Evolutionary conservation across 345 rosid species (phyloP), one percentile per base, ranked within the genome.

Genomic region (Euphorbia tirucalli): DNA sequence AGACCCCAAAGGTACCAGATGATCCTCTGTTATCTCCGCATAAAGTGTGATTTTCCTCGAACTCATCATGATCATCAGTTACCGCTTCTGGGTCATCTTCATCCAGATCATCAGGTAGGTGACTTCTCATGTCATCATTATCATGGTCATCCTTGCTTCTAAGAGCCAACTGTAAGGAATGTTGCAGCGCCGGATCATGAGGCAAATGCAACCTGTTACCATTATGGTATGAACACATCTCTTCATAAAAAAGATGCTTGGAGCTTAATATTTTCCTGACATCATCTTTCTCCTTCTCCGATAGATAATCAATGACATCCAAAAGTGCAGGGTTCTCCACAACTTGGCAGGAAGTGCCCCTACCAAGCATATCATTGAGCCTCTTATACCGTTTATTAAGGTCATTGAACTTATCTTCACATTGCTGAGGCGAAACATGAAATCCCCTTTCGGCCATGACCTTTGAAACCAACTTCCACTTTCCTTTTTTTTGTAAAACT

Each of bases 381-480:
- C 83, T 90, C 87, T 91, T 94, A 74, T 94, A 94, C 83, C 98
- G 80, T n/a, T n/a, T n/a, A n/a, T n/a, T n/a, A n/a, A n/a, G n/a
- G n/a, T n/a, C n/a, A n/a, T n/a, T n/a, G n/a, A n/a, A n/a, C n/a
- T n/a, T 69, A 90, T 94, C 77, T 93, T 91, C 88, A 13, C 98
- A 93, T 74, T 93, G 98, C 84, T 94, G 97, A n/a, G 95, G 97
- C 0, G 98, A 94, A 72, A 94, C 98, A 79, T 75, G 93, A 69
- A 72, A 89, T 50, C 91, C 84, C 69, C 95, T 92, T 80, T 90
- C 96, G 30, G 93, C 92, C 93, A 94, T 89, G 65, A 87, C 97
- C 69, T 90, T 89, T 0, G 97, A 91, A 73, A 94, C 82, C 0
- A 93, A 87, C 73, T 88, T 94, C 98, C 98, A 94, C 77, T 92